These are phyloP conservation scores for Venturia pyrina DNA, from an alignment of 2,329 filamentous ascomycete species.

Conservation along the genomic window DNA sequence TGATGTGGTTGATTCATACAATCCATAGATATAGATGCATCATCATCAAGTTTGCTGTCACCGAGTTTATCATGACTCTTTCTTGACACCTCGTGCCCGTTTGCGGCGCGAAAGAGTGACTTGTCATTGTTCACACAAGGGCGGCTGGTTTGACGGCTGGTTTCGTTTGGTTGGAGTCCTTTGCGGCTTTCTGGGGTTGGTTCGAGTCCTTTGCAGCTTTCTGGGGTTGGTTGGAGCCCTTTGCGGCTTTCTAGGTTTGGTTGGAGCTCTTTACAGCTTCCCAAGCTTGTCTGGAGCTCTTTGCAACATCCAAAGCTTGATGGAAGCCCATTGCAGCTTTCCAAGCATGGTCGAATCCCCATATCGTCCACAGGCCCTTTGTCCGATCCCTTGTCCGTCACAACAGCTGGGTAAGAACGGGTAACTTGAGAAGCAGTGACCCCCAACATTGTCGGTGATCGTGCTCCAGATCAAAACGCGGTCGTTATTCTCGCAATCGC, in stretches of 20 bases:
- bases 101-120: not conserved
- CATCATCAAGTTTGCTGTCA: not conserved
- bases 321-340: too few species aligned
- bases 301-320: too few species aligned
- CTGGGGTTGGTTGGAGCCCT: not conserved
- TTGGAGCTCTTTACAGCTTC: too few species aligned
- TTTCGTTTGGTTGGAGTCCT: not conserved
- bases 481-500: too few species aligned
- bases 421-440: not conserved
- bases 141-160: not conserved
- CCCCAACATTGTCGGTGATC: not conserved
- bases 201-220: too few species aligned
- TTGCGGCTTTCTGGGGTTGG: not conserved
- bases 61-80: not conserved
- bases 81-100: not conserved
- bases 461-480: too few species aligned
- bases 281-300: too few species aligned
- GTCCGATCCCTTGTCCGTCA: not conserved
- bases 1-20: not conserved
- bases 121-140: not conserved
- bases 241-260: not conserved
- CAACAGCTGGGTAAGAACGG: not conserved
- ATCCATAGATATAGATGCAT: not conserved
- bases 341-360: too few species aligned
- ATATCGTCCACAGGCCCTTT: not conserved